Base-by-base conservation (phyloP, 176 grass and related monocot species). In the Coix lacrymajobi region DNA sequence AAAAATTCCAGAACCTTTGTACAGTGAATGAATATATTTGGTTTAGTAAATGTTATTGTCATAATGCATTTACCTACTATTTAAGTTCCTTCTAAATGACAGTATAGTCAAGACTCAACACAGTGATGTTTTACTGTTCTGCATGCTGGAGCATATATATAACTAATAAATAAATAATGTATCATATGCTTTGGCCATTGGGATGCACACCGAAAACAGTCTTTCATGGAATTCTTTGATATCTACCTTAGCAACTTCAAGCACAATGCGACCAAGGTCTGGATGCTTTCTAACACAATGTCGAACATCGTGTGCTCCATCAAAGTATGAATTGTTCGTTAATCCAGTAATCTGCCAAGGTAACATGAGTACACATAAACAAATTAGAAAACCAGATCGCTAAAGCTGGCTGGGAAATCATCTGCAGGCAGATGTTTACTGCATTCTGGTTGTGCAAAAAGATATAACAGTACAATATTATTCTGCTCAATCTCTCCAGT, bases 171-270 rank as follows among this genome's bases (percentile, higher is more conserved):
- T 57, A 3, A 57, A 73, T 8, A 40, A 54, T 70, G 45, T 15
- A 61, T 48, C 37, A 31, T 57, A 17, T 20, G 34, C 25, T 62
- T 70, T 72, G 34, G 36, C 78, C 7, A 49, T 78, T 79, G 24
- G 46, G 75, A 77, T 79, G 49, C 38, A 83, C 6, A 62, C 8
- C 4, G 24, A 66, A 78, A 73, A 28, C 4, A 66, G 0, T 61
- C 38, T 28, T 83, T 86, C 44, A 62, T 1, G 1, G 5, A 13
- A 73, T 78, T 56, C 36, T 82, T 68, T 69, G 12, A 43, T 85
- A 77, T 57, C 34, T 87, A 99, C 96, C 93, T 99, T 99, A 85
- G 97, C 97, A 71, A 96, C 91, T 56, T 94, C 73, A 83, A 99
- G 93, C 20, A 99, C 93, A 71, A 92, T 78, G 45, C 25, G 89